These are phyloP conservation scores for Takashimella tepidaria DNA, from an alignment of 1,284 basidiomycete genomes.

Conservation along the genomic window DNA sequence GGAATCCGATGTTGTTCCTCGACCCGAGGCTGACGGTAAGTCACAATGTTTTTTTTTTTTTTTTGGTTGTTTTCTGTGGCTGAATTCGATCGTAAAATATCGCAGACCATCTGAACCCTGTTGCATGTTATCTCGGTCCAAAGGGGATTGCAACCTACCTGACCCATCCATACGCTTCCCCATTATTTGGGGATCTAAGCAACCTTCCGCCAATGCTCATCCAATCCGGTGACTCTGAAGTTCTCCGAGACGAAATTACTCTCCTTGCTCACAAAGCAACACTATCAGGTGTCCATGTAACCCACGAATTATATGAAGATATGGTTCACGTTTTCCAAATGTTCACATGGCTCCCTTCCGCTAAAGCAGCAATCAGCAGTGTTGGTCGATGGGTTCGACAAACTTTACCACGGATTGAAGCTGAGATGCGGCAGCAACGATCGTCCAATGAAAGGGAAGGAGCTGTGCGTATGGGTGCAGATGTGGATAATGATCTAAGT, in stretches of 20 bases:
- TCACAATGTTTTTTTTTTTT: no score
- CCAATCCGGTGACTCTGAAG: slow-evolving; percentile 90
- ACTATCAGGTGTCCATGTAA: slow-evolving; percentile 77
- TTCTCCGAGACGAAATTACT: slow-evolving; percentile 85
- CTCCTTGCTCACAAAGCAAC: slow-evolving; percentile 93
- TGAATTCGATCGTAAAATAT: no score
- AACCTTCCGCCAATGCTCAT: slow-evolving; percentile 87
- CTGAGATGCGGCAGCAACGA: slow-evolving; percentile 14
- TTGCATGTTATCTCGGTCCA: slow-evolving; percentile 85
- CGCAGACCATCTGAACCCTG: slow-evolving; percentile 81
- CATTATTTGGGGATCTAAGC: slow-evolving; percentile 85
- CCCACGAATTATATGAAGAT: slow-evolving; percentile 90
- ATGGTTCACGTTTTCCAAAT: slow-evolving; percentile 87
- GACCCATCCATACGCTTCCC: slow-evolving; percentile 93
- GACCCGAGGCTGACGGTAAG: slow-evolving; percentile 59
- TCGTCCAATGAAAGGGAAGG: slow-evolving; percentile 5
- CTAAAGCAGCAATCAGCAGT: slow-evolving; percentile 61
- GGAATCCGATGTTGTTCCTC: slow-evolving; percentile 71
- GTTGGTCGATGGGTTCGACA: slow-evolving; percentile 59
- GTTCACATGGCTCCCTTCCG: slow-evolving; percentile 72
- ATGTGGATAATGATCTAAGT: slow-evolving; percentile 15
- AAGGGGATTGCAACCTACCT: slow-evolving; percentile 70
- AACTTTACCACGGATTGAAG: slow-evolving; percentile 59
- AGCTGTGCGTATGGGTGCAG: slow-evolving; percentile 11
- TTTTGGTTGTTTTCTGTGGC: no score